These are phyloP conservation scores for Heracleum sosnowskyi DNA, from an alignment of 129 eudicot genomes.

Conservation along the genomic window DNA sequence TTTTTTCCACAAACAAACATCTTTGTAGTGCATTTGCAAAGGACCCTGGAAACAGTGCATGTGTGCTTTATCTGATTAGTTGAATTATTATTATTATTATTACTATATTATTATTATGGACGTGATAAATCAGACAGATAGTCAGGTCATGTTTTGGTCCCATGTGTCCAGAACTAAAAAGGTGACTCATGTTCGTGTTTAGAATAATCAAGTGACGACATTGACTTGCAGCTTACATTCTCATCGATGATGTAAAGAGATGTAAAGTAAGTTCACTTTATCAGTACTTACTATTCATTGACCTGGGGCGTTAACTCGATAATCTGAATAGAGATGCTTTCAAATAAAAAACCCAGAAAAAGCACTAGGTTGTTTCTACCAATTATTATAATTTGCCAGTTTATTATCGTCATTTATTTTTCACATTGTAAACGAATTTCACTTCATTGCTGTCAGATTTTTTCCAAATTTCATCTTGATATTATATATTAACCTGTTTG, in stretches of 20 bases:
- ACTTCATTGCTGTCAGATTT: neutral
- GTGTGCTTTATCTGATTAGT: conserved; percentile 37
- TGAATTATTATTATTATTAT: conserved; percentile 19
- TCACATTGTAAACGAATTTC: too few species aligned
- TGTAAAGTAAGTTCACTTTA: neutral
- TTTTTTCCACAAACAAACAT: conserved; percentile 18
- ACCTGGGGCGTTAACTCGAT: neutral
- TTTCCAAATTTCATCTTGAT: neutral
- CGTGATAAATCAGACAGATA: conserved; percentile 33
- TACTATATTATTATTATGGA: conserved; percentile 22
- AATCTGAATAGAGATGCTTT: neutral
- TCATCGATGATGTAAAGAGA: neutral
- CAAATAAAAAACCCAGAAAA: neutral
- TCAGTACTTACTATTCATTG: neutral
- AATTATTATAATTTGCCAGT: neutral
- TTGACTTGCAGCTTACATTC: conserved; percentile 15
- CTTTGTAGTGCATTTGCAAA: conserved; percentile 19
- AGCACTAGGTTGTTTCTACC: neutral
- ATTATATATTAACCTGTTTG: neutral
- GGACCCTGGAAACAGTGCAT: conserved; percentile 24
- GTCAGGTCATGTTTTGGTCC: conserved; percentile 14
- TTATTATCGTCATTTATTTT: neutral
- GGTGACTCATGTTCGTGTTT: conserved; percentile 17
- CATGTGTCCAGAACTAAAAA: conserved; percentile 21
- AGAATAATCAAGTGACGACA: neutral